Base-by-base conservation (phyloP, 164 flowering plant genomes). In the Magnolia sinica region DNA sequence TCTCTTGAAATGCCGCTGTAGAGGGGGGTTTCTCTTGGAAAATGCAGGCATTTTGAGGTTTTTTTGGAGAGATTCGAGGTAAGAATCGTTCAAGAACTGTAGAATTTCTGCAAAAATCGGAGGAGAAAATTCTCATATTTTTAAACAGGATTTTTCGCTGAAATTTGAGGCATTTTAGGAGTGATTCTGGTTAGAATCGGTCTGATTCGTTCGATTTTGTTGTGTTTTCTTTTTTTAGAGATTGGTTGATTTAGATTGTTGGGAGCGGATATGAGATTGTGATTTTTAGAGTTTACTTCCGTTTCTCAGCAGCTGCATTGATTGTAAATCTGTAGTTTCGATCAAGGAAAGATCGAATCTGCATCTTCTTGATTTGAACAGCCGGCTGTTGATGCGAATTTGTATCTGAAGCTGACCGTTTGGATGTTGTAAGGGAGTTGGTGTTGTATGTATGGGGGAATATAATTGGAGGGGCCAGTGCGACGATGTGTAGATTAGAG, bases 401-500 rank as follows among this genome's bases (percentile, higher is more conserved):
- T 29, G 8, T 23, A 77, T 52, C 11, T 37, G 11, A 65, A 27
- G 7, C 14, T 6, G 27, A 68, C 10, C 37, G n/a, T 68, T 74
- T 4, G 3, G 59, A 79, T 66, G 72, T 49, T 1, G 2, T 74
- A 64, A 45, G 49, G 8, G 68, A 72, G 72, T 24, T 72, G 76
- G 63, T 58, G 4, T 4, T 68, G 67, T 19, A 6, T 70, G 64
- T 55, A 70, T 70, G 74, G 73, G 55, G 70, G 31, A 29, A 49
- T 50, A 49, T n/a, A 52, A 55, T 68, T 20, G 51, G 14, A 23
- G 23, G 37, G 74, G 22, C 16, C 14, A 45, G 52, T 19, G 22
- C 66, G 50, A 75, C 7, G 58, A 82, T 82, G 79, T 82, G 81
- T 11, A 76, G 74, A 51, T 13, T 71, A 67, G 87, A 74, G 80